Evolutionary conservation across 2,329 filamentous ascomycete species (phyloP).

Genomic region (Colletotrichum musae): DNA sequence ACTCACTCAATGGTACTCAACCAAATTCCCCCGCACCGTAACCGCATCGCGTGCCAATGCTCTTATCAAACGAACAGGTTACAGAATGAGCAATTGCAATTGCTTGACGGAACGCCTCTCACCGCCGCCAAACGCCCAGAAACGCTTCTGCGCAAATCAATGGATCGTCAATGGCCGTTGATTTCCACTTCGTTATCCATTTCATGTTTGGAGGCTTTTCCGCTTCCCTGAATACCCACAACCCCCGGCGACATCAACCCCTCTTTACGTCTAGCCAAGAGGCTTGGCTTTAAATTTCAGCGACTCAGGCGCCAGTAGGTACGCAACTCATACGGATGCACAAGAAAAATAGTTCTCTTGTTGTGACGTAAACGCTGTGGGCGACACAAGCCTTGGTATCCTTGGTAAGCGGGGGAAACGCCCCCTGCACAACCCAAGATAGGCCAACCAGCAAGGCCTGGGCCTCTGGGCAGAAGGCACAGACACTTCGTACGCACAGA

Average conservation of each 20-base stretch:
- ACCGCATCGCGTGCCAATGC: too few species aligned
- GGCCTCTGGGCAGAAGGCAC: constrained; percentile 15
- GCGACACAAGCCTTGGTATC: constrained; percentile 28
- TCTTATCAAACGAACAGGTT: background rate
- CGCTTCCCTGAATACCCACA: background rate
- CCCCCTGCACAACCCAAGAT: background rate
- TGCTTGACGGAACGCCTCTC: background rate
- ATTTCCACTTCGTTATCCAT: too few species aligned
- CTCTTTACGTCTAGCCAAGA: constrained; percentile 18
- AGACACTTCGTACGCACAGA: background rate
- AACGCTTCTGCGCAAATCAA: background rate
- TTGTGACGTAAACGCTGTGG: constrained; percentile 33
- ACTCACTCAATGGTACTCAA: background rate
- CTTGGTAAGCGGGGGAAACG: constrained; percentile 33
- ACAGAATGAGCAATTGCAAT: background rate
- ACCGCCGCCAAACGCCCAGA: constrained; percentile 15
- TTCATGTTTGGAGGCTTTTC: background rate
- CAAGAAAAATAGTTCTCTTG: constrained; percentile 3
- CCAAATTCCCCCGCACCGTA: background rate
- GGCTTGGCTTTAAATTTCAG: constrained; percentile 22
- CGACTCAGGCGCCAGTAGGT: constrained; percentile 15
- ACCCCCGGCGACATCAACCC: background rate
- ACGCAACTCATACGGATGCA: background rate
- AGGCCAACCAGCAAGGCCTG: constrained; percentile 16
- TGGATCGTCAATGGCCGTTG: background rate